Conservation (phyloP, 2,329 filamentous ascomycete species). For the Trichophyton schoenleinii region DNA sequence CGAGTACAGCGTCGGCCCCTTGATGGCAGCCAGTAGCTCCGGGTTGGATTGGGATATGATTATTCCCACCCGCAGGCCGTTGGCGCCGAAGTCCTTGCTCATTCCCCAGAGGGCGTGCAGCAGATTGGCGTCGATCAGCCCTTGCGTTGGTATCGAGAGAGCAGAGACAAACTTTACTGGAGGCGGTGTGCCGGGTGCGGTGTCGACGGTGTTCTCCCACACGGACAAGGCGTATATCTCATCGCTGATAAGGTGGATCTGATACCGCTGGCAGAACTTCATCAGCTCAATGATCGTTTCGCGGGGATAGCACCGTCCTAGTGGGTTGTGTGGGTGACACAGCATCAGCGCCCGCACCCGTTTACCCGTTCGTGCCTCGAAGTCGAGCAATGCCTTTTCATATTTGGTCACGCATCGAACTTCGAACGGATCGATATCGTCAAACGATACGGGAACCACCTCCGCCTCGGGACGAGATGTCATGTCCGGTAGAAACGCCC, state of each 20-base stretch:
- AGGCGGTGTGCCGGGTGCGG: constrained; percentile 25
- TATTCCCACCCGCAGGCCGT: constrained; percentile 42
- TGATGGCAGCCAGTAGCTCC: constrained; percentile 28
- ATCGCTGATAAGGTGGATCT: constrained; percentile 44
- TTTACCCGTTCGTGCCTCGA: constrained; percentile 20
- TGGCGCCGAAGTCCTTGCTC: constrained; percentile 44
- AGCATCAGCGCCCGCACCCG: constrained; percentile 32
- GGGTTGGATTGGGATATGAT: constrained; percentile 20
- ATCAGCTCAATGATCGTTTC: constrained; percentile 34
- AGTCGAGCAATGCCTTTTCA: constrained; percentile 25
- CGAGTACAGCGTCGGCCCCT: constrained; percentile 35
- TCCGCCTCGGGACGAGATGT: constrained; percentile 32
- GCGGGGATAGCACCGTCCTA: constrained; percentile 37
- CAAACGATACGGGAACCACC: constrained; percentile 29
- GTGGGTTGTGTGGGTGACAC: constrained; percentile 36
- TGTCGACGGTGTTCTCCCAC: constrained; percentile 34
- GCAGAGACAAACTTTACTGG: constrained; percentile 35
- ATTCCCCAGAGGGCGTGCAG: constrained; percentile 41
- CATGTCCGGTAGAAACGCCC: constrained; percentile 39
- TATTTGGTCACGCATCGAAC: constrained; percentile 24
- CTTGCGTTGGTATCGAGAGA: constrained; percentile 32
- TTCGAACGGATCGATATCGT: constrained; percentile 28
- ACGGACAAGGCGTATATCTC: constrained; percentile 41
- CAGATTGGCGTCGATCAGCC: constrained; percentile 37
- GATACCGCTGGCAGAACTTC: constrained; percentile 37